Evolutionary conservation across 495 filamentous ascomycete species (phyloP).

Genomic region (Astrothelium subdiscretum): DNA sequence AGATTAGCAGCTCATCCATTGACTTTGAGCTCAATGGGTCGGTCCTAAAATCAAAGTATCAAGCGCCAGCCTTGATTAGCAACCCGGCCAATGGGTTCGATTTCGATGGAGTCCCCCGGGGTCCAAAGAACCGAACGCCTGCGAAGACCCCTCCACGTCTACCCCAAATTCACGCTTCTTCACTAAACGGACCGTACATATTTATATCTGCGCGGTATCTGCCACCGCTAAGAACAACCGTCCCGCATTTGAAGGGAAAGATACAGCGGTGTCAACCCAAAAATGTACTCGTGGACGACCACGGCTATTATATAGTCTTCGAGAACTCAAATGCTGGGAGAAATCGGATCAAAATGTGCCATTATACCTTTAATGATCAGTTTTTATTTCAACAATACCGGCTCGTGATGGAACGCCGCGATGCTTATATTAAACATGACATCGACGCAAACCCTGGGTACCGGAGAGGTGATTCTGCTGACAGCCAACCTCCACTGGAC

Average conservation of each 20-base stretch:
- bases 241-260: not conserved
- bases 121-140: not conserved
- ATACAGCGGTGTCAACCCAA: not conserved
- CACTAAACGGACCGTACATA: conserved; percentile 6
- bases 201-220: conserved; percentile 7
- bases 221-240: not conserved
- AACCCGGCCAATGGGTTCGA: conserved; percentile 4
- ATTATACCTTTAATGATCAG: not conserved
- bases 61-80: too few relatives aligned
- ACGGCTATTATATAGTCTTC: conserved; percentile 14
- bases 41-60: too few relatives aligned
- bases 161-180: not conserved
- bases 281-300: conserved; percentile 15
- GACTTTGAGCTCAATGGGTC: too few relatives aligned
- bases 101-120: conserved; percentile 8
- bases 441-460: not conserved
- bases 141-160: not conserved
- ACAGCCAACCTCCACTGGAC: too few relatives aligned
- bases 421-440: not conserved
- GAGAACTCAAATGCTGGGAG: conserved; percentile 1
- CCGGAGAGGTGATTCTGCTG: not conserved
- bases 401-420: not conserved
- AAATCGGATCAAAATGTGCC: not conserved
- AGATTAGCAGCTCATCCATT: not conserved
- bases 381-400: not conserved